Base-by-base conservation (phyloP, 352 stramenopile species). In the Phytophthora boehmeriae region DNA sequence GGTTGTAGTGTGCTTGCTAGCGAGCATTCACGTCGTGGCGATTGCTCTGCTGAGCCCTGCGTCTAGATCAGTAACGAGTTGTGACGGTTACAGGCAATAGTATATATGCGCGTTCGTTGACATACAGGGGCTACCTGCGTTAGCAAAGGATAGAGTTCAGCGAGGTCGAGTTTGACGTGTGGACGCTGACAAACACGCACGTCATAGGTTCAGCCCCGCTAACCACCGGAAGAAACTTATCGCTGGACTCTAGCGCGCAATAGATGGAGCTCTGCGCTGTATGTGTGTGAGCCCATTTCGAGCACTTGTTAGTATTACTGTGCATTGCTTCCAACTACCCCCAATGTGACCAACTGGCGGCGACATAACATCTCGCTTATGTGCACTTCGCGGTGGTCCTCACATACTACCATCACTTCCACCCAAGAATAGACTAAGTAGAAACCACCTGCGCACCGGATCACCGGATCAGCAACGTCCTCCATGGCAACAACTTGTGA, bases 1-100 rank as follows among this genome's bases (percentile, higher is more conserved):
- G 25, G 25, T 30, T 30, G 25, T 6, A 30, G 25, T 6, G 25
- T 6, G 6, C 3, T 30, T 30, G 25, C 6, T 30, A 43, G 39
- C 41, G 53, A 49, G 47, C 23, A 55, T 63, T 62, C 47, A 45
- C 22, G 38, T 27, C 35, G 63, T 32, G 57, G 60, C 30, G 55
- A 23, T 8, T 22, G 52, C 45, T 53, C 36, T 49, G 36, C 59
- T 48, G 22, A 60, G 54, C n/a, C 45, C 47, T 32, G 22, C 9
- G 50, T 54, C 57, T 50, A 62, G 38, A 68, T 57, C 38, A 59
- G 42, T 46, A 54, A 30, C 53, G 41, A 60, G 43, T 22, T 43
- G 28, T 17, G 50, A 48, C 59, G 27, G 49, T 67, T 63, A 59
- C 48, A 53, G 65, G 42, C 53, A 73, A 67, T 65, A 65, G 59